phyloP scores from a whole-genome alignment of 352 stramenopile species.

The Phytophthora ohioensis region DNA sequence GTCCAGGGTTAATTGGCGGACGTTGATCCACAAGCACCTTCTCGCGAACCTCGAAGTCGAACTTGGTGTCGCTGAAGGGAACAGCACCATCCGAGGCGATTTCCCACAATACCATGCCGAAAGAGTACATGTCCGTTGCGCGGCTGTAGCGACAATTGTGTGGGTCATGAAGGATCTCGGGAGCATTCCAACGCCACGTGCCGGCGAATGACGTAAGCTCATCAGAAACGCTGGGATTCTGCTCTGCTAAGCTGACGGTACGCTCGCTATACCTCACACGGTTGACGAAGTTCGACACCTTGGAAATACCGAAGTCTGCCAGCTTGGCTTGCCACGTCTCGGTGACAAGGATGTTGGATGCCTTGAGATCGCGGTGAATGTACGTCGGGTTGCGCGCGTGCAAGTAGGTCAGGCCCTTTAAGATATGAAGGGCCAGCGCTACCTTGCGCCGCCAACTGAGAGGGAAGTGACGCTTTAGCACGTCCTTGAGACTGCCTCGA shows the following conservation, averaged over 20 bases:
- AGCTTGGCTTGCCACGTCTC: constrained; percentile 79
- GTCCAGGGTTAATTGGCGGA: constrained; percentile 55
- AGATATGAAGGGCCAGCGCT: constrained; percentile 62
- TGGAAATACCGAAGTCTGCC: constrained; percentile 64
- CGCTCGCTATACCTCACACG: constrained; percentile 49
- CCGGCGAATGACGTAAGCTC: constrained; percentile 74
- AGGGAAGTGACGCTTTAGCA: constrained; percentile 68
- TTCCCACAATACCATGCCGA: constrained; percentile 81
- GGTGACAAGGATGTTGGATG: constrained; percentile 78
- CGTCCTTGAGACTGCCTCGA: constrained; percentile 74
- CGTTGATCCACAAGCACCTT: constrained; percentile 64
- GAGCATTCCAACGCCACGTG: constrained; percentile 79
- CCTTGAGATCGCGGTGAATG: constrained; percentile 79
- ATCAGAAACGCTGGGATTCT: constrained; percentile 55
- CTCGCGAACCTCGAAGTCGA: constrained; percentile 77
- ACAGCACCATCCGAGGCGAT: constrained; percentile 68
- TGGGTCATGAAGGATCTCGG: constrained; percentile 70
- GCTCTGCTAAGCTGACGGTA: constrained; percentile 39
- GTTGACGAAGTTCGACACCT: constrained; percentile 58
- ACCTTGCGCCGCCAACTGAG: constrained; percentile 71
- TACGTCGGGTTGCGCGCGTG: constrained; percentile 79
- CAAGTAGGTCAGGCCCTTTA: constrained; percentile 74
- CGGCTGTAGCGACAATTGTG: constrained; percentile 73
- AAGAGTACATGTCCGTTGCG: constrained; percentile 78
- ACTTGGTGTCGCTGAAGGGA: constrained; percentile 69